phyloP scores from a whole-genome alignment of 441 rosid genomes.

The Populus hybrid region DNA sequence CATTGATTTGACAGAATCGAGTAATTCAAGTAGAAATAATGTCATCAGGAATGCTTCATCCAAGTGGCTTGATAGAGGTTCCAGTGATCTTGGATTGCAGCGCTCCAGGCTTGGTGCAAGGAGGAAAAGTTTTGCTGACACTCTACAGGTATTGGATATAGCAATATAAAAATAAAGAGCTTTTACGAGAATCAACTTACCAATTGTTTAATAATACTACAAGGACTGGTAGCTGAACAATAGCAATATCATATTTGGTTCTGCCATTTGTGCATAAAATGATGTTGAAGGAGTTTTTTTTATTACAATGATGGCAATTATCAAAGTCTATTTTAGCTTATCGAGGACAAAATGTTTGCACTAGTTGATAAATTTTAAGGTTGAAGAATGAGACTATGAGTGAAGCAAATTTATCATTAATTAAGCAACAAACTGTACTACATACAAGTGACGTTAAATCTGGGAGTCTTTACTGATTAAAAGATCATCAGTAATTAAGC shows the following conservation, averaged over 20 bases:
- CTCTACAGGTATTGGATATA: constrained; percentile 63
- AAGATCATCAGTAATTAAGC: background rate
- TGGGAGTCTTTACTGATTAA: background rate
- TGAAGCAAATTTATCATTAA: background rate
- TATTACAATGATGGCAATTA: background rate
- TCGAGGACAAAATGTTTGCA: background rate
- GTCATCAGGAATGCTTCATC: constrained; percentile 38
- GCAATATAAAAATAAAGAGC: background rate
- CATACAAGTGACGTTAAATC: background rate
- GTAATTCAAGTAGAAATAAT: constrained; percentile 49
- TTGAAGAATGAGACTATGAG: background rate
- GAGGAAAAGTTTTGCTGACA: constrained; percentile 97
- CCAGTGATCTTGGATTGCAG: constrained; percentile 41
- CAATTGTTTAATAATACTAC: background rate
- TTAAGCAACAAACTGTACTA: background rate
- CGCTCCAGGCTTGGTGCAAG: constrained; percentile 60
- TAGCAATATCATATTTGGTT: background rate
- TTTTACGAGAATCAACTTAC: background rate
- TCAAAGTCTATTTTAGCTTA: background rate
- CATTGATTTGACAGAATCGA: constrained; percentile 61
- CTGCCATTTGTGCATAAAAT: background rate
- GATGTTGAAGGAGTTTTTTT: background rate
- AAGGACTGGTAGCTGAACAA: background rate
- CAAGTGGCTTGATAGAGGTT: constrained; percentile 49
- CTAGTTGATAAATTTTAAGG: background rate